phyloP scores from a whole-genome alignment of 352 stramenopile genomes.

The Pseudoperonospora humuli region DNA sequence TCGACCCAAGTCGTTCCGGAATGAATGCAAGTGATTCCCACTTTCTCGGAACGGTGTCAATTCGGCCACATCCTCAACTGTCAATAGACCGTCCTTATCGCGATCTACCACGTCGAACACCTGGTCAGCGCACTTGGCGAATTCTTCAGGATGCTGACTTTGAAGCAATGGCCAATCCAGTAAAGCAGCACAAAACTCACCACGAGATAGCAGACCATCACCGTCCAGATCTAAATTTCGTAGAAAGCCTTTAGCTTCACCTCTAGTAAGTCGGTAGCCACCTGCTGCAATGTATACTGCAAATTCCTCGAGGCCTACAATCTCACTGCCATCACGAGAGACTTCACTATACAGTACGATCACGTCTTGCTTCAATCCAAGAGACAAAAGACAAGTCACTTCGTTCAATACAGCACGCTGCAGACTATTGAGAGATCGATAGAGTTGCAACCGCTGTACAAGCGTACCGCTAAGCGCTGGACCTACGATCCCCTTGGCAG shows the following conservation, averaged over 20 bases:
- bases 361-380: slow-evolving; percentile 48
- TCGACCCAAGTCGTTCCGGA: slow-evolving; percentile 47
- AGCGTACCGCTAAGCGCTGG: slow-evolving; percentile 50
- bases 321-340: slow-evolving; percentile 33
- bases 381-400: slow-evolving; percentile 39
- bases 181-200: slow-evolving; percentile 64
- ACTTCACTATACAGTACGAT: slow-evolving; percentile 65
- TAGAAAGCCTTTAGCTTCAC: slow-evolving; percentile 56
- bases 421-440: slow-evolving; percentile 62
- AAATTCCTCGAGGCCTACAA: slow-evolving; percentile 50
- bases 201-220: slow-evolving; percentile 44
- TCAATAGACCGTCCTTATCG: slow-evolving; percentile 43
- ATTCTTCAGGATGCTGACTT: slow-evolving; percentile 23
- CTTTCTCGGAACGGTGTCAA: slow-evolving; percentile 32
- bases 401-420: slow-evolving; percentile 60
- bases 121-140: slow-evolving; percentile 21
- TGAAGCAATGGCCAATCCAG: slow-evolving; percentile 63
- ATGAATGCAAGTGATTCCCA: slow-evolving; percentile 33
- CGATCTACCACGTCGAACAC: slow-evolving; percentile 47
- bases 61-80: slow-evolving; percentile 33
- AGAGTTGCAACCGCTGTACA: slow-evolving; percentile 66
- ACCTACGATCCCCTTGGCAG: slow-evolving; percentile 16
- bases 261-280: slow-evolving; percentile 54
- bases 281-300: slow-evolving; percentile 37
- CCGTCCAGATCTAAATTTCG: slow-evolving; percentile 51